Evolutionary conservation across 1,284 basidiomycete genomes (phyloP), one percentile per base, ranked within the genome.

Genomic region (Microbotryum intermedium): DNA sequence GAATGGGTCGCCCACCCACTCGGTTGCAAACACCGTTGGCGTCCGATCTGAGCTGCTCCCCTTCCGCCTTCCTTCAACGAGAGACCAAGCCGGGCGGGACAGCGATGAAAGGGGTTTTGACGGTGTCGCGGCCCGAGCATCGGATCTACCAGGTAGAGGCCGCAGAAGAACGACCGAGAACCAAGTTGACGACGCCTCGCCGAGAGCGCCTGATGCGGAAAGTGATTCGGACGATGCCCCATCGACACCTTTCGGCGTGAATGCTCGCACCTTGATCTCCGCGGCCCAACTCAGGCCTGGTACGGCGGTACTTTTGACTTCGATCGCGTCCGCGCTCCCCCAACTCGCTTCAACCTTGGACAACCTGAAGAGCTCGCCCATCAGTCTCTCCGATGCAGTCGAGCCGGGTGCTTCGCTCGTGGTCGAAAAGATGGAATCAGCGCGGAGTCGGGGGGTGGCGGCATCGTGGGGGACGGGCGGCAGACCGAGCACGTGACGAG

Each of bases 81-180:
- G 49, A 45, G 49, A 43, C 11, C 30, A 30, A 10, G n/a, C 25
- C 2, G 18, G 29, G 7, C 42, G 42, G 10, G 28, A 13, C 2
- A 46, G 25, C 16, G 49, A 23, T 3, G 49, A 13, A 13, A 42
- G 20, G 1, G 48, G n/a, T 5, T 30, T n/a, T n/a, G 34, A 34
- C 18, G 45, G 34, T 39, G 25, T n/a, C 8, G 39, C 58, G 34
- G 20, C 23, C 16, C 50, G 50, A 9, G 39, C 20, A 30, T 44
- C 20, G 23, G 10, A n/a, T 6, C 50, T 43, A 30, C 29, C 18
- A 43, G 13, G 28, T 23, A 7, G 50, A 50, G 58, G 58, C 3
- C 58, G 47, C 6, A 60, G 48, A 30, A 60, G 45, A 10, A 60
- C 48, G 34, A 60, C 25, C 4, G 58, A 55, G 44, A n/a, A 60